A percentile compares a stretch with the other conserved stretches of the same genome.
Evolutionary conservation across 192 early-diverging fungal genomes (phyloP).

Genomic region (Umbelopsis sp.): DNA sequence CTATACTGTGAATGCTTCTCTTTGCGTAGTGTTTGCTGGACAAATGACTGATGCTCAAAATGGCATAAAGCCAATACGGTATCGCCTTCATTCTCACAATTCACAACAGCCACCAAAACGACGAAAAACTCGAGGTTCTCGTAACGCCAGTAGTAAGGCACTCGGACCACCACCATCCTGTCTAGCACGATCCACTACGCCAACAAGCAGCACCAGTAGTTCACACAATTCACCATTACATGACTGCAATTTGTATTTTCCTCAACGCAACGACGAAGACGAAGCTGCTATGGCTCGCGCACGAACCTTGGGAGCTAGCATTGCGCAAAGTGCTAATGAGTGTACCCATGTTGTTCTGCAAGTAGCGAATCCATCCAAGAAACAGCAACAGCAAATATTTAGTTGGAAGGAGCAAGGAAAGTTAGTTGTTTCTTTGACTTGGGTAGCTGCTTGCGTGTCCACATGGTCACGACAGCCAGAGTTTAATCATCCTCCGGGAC

Average conservation of each 20-base stretch:
- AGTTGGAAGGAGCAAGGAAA: slow-evolving; percentile 5
- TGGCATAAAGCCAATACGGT: slow-evolving; percentile 4
- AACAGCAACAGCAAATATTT: slow-evolving; percentile 7
- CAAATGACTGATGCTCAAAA: background rate
- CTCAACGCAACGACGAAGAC: background rate
- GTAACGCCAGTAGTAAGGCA: background rate
- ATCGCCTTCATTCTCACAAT: background rate
- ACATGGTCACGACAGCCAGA: slow-evolving; percentile 18
- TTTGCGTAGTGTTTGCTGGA: background rate
- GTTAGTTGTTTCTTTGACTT: slow-evolving; percentile 12
- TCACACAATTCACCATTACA: background rate
- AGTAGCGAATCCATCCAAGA: background rate
- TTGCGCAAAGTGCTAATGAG: slow-evolving; percentile 2
- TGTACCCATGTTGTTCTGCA: background rate
- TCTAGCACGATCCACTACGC: background rate
- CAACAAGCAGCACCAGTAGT: background rate
- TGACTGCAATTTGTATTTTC: background rate
- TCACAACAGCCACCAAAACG: background rate
- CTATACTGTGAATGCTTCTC: too few species aligned
- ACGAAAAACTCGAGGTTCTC: slow-evolving; percentile 3
- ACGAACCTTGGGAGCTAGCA: background rate
- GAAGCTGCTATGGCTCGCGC: background rate
- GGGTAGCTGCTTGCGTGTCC: slow-evolving; percentile 10
- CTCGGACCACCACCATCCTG: background rate
- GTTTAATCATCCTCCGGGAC: slow-evolving; percentile 18